A percentile compares a stretch with the other conserved stretches of the same genome.
Conservation (phyloP, 2,329 filamentous ascomycete genomes). For the Magnaporthiopsis poae region DNA sequence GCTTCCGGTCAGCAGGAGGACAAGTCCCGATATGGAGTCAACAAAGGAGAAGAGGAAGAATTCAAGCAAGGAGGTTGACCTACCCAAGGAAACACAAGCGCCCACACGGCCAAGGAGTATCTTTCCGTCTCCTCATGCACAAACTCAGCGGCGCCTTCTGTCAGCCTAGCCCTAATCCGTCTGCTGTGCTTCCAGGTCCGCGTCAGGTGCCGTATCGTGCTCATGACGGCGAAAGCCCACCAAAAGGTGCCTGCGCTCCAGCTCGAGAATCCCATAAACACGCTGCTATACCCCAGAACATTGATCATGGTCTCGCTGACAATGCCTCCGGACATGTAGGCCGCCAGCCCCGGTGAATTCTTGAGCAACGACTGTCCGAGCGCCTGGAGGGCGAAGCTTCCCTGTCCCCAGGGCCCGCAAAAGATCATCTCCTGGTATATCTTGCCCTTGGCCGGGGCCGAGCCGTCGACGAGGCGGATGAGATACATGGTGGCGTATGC, state of each 20-base stretch:
- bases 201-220: slow-evolving; percentile 15
- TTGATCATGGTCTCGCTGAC: slow-evolving; percentile 22
- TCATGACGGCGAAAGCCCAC: slow-evolving; percentile 29
- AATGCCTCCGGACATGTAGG: slow-evolving; percentile 23
- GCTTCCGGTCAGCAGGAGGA: not conserved
- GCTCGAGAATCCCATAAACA: slow-evolving; percentile 25
- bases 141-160: not conserved
- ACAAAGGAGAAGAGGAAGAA: not conserved
- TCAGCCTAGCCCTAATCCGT: not conserved
- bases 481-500: slow-evolving; percentile 22
- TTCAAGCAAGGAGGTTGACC: slow-evolving; percentile 10
- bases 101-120: slow-evolving; percentile 25
- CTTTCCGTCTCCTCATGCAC: slow-evolving; percentile 14
- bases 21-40: not conserved
- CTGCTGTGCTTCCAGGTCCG: slow-evolving; percentile 14
- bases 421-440: slow-evolving; percentile 29
- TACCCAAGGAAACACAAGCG: slow-evolving; percentile 30
- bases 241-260: slow-evolving; percentile 32
- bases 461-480: slow-evolving; percentile 16
- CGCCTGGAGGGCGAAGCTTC: slow-evolving; percentile 27
- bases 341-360: slow-evolving; percentile 16
- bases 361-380: slow-evolving; percentile 23
- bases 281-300: slow-evolving; percentile 23
- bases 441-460: slow-evolving; percentile 16
- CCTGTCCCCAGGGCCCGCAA: slow-evolving; percentile 29